These are phyloP conservation scores for Diophrys appendiculata DNA, from an alignment of 73 alveolate genomes.

Conservation along the genomic window DNA sequence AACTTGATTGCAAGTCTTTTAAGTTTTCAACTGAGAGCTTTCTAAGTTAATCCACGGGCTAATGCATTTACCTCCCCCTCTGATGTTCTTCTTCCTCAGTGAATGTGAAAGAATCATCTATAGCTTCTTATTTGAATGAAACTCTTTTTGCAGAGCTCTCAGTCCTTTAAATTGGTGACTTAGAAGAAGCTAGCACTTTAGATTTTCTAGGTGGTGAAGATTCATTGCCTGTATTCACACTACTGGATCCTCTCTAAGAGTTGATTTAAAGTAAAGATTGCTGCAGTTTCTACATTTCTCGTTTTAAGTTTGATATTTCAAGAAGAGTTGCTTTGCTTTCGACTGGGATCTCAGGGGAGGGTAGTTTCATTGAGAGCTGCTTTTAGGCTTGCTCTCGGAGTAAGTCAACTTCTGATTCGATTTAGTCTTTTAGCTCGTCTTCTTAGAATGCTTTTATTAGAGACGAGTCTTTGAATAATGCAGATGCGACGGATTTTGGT, in stretches of 20 bases:
- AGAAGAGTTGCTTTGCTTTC: background rate
- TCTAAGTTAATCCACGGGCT: background rate
- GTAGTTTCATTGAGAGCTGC: background rate
- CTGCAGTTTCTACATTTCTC: background rate
- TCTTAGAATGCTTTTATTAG: background rate
- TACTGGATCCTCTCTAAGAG: background rate
- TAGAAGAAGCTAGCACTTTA: background rate
- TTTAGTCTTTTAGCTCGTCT: background rate
- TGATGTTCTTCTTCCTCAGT: background rate
- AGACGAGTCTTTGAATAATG: background rate
- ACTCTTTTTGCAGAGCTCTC: background rate
- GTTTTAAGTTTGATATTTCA: background rate
- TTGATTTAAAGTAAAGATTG: background rate
- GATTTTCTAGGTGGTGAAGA: background rate
- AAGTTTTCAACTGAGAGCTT: background rate
- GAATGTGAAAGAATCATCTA: background rate
- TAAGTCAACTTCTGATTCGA: background rate
- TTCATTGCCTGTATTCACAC: too few species aligned
- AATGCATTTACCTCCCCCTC: background rate
- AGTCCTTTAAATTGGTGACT: background rate
- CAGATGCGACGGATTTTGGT: background rate
- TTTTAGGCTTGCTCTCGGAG: background rate
- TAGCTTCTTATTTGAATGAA: background rate
- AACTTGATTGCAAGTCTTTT: background rate
- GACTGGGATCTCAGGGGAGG: background rate